Evolutionary conservation across 169 alveolate genomes (phyloP).

Genomic region (Plasmodium chabaudi): DNA sequence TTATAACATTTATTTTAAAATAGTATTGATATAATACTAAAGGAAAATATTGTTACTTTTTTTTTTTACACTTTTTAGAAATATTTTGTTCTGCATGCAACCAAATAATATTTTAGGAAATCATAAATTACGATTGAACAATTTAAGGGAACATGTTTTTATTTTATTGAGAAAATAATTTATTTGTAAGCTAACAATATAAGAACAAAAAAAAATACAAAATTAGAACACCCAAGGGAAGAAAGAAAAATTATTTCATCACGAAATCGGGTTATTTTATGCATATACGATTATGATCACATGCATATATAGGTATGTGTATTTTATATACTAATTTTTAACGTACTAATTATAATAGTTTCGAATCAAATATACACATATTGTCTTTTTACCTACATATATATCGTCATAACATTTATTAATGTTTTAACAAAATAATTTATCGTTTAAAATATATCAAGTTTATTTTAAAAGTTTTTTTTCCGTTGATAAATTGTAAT

Average conservation of each 20-base stretch:
- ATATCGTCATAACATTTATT: no score
- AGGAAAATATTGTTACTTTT: slow-evolving; percentile 4
- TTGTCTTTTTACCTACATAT: no score
- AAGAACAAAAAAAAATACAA: background rate
- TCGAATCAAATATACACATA: no score
- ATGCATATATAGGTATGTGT: no score
- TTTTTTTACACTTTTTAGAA: slow-evolving; percentile 26
- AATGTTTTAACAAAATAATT: no score
- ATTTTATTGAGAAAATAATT: slow-evolving; percentile 9
- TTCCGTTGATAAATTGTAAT: no score
- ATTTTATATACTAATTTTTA: no score
- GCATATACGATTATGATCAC: background rate
- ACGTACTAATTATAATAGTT: no score
- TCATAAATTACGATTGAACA: slow-evolving; percentile 12
- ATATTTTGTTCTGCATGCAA: slow-evolving; percentile 72
- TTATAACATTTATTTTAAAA: background rate
- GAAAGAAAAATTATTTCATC: background rate
- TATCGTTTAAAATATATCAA: no score
- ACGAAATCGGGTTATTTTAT: background rate
- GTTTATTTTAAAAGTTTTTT: no score
- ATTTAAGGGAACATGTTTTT: slow-evolving; percentile 9
- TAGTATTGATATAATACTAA: background rate
- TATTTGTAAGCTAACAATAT: background rate
- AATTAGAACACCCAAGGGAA: background rate
- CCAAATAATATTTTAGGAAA: slow-evolving; percentile 3